Conservation (phyloP, 192 early-diverging fungal species). For the Dimargaris cristalligena region DNA sequence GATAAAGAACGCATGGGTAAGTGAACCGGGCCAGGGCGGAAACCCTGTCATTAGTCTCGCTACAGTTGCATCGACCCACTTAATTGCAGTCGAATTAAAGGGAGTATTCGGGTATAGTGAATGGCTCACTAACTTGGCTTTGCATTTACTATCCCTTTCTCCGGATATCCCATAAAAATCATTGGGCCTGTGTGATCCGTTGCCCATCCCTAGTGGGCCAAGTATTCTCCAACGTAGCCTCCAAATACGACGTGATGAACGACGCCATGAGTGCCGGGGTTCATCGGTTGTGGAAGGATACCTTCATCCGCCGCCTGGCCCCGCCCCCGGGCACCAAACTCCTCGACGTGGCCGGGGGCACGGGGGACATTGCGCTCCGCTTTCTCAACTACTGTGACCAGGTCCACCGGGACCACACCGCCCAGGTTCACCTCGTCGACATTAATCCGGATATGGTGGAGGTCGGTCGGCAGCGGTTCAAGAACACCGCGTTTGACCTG, state of each 20-base stretch:
- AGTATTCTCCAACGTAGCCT: conserved; percentile 88
- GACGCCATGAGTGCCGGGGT: conserved; percentile 88
- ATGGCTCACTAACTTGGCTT: too few relatives aligned
- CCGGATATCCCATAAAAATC: too few relatives aligned
- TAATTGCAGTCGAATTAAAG: too few relatives aligned
- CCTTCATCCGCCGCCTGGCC: conserved; percentile 68
- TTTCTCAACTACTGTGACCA: conserved; percentile 73
- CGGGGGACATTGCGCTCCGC: conserved; percentile 91
- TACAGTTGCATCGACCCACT: too few relatives aligned
- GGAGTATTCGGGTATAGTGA: too few relatives aligned
- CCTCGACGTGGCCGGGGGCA: conserved; percentile 95
- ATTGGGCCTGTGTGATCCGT: too few relatives aligned
- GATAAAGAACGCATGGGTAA: conserved; percentile 78
- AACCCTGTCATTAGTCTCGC: too few relatives aligned
- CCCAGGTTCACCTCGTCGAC: conserved; percentile 76
- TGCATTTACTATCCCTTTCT: too few relatives aligned
- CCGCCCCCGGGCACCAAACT: conserved; percentile 66
- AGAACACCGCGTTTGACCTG: conserved; percentile 18
- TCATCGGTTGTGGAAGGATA: conserved; percentile 94
- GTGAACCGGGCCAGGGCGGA: too few relatives aligned
- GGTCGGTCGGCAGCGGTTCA: conserved; percentile 64
- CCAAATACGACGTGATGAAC: conserved; percentile 97
- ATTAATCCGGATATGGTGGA: conserved; percentile 95
- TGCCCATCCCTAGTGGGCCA: conserved; percentile 74
- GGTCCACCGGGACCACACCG: conserved; percentile 39